These are phyloP conservation scores for Suhomyces kilbournensis DNA, from an alignment of 805 yeast genomes.

Conservation along the genomic window DNA sequence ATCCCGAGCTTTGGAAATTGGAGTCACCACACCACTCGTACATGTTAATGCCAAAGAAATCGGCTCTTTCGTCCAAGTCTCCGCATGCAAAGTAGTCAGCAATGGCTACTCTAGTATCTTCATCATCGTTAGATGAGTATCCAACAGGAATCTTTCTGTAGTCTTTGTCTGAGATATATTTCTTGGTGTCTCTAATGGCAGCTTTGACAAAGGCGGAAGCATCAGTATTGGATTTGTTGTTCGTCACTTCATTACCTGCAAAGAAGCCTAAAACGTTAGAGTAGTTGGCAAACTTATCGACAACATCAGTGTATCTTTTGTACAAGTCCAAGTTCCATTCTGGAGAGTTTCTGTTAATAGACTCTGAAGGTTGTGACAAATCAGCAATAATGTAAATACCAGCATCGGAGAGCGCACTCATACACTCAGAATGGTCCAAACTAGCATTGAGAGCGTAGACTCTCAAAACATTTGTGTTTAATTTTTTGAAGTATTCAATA, in stretches of 20 bases:
- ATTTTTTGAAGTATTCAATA: slow-evolving; percentile 33
- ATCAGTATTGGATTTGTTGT: slow-evolving; percentile 75
- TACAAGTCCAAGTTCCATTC: slow-evolving; percentile 70
- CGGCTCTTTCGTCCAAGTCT: slow-evolving; percentile 57
- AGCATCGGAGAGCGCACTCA: slow-evolving; percentile 39
- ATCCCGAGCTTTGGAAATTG: slow-evolving; percentile 61
- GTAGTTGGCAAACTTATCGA: slow-evolving; percentile 76
- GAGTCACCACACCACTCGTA: slow-evolving; percentile 84
- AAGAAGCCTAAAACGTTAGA: slow-evolving; percentile 87
- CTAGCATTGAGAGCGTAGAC: slow-evolving; percentile 42
- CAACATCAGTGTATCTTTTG: slow-evolving; percentile 75
- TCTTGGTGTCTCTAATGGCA: slow-evolving; percentile 84
- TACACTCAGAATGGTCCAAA: slow-evolving; percentile 39
- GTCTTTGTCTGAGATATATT: slow-evolving; percentile 60
- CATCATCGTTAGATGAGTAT: slow-evolving; percentile 87
- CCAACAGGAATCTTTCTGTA: slow-evolving; percentile 90
- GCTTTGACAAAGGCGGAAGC: slow-evolving; percentile 96
- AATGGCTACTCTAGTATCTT: slow-evolving; percentile 69
- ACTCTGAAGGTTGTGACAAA: slow-evolving; percentile 64
- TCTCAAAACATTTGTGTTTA: slow-evolving; percentile 42
- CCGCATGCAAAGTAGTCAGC: slow-evolving; percentile 91
- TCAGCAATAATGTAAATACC: slow-evolving; percentile 46
- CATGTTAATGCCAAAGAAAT: slow-evolving; percentile 83
- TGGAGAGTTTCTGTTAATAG: slow-evolving; percentile 77
- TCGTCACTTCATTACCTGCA: slow-evolving; percentile 97